phyloP scores from a whole-genome alignment of 257 asterid species.

The Rehmannia glutinosa region DNA sequence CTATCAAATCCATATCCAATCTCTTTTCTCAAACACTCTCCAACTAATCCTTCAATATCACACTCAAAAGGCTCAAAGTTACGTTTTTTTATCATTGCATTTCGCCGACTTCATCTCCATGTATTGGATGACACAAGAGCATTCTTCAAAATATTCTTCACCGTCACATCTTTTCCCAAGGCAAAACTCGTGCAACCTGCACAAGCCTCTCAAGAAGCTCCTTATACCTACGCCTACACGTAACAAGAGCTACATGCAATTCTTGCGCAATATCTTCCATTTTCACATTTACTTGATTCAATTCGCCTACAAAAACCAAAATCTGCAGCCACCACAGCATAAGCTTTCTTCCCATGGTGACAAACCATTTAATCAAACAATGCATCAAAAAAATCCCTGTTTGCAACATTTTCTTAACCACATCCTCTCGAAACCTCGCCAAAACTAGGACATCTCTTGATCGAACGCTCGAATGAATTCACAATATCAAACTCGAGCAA shows the following conservation, averaged over 20 bases:
- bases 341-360: constrained; percentile 77
- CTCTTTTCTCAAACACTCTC: constrained; percentile 43
- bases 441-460: constrained; percentile 35
- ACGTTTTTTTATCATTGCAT: constrained; percentile 12
- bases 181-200: constrained; percentile 57
- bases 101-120: too few species aligned
- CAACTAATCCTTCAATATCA: constrained; percentile 52
- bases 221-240: constrained; percentile 67
- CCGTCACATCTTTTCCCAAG: constrained; percentile 75
- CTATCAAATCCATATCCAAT: constrained; percentile 20
- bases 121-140: constrained; percentile 72
- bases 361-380: constrained; percentile 83
- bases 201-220: constrained; percentile 72
- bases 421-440: constrained; percentile 31
- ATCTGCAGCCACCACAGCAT: constrained; percentile 80
- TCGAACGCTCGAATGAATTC: constrained; percentile 35
- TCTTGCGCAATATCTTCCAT: constrained; percentile 57
- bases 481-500: constrained; percentile 72
- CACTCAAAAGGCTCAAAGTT: constrained; percentile 24
- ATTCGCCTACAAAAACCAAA: constrained; percentile 55
- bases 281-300: constrained; percentile 48
- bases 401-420: constrained; percentile 42
- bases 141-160: constrained; percentile 63
- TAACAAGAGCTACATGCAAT: constrained; percentile 41
- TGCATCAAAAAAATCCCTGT: constrained; percentile 81